These are phyloP conservation scores for Plasmopara halstedii DNA, from an alignment of 352 stramenopile species.

Conservation along the genomic window DNA sequence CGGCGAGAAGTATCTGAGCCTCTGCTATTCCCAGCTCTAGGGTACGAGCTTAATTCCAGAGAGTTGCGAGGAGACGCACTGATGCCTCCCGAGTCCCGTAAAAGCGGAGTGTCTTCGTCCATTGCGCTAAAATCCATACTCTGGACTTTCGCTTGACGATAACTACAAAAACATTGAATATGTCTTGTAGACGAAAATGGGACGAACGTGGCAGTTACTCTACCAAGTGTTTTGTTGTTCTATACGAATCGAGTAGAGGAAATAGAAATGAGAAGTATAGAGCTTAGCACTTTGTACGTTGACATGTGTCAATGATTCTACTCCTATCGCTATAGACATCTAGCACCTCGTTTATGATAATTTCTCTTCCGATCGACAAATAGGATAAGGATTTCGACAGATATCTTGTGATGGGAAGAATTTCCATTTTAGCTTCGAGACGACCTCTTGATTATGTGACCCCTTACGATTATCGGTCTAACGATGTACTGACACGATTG, in stretches of 20 bases:
- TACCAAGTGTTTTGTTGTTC: no score
- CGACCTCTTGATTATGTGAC: neutral
- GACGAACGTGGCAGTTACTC: neutral
- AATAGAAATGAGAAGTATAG: neutral
- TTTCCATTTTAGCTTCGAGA: neutral
- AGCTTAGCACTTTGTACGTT: neutral
- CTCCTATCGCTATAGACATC: slow-evolving; percentile 4
- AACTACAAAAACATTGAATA: neutral
- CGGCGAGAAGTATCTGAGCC: slow-evolving; percentile 8
- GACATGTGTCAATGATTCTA: neutral
- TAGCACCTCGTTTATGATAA: slow-evolving; percentile 1
- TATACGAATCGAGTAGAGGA: no score
- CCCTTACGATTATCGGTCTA: no score
- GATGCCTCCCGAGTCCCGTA: slow-evolving; percentile 5
- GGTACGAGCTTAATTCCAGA: slow-evolving; percentile 8
- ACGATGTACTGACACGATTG: neutral
- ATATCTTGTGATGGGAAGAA: neutral
- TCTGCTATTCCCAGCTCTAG: slow-evolving; percentile 1
- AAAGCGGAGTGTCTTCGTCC: slow-evolving; percentile 30
- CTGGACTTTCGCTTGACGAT: neutral
- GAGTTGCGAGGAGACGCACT: slow-evolving; percentile 17
- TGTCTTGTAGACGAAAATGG: no score
- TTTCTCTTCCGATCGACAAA: slow-evolving; percentile 7
- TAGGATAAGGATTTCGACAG: slow-evolving; percentile 4
- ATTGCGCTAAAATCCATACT: slow-evolving; percentile 19